These are phyloP conservation scores for Tremellales sp. DNA, from an alignment of 1,284 basidiomycete genomes.

Conservation along the genomic window DNA sequence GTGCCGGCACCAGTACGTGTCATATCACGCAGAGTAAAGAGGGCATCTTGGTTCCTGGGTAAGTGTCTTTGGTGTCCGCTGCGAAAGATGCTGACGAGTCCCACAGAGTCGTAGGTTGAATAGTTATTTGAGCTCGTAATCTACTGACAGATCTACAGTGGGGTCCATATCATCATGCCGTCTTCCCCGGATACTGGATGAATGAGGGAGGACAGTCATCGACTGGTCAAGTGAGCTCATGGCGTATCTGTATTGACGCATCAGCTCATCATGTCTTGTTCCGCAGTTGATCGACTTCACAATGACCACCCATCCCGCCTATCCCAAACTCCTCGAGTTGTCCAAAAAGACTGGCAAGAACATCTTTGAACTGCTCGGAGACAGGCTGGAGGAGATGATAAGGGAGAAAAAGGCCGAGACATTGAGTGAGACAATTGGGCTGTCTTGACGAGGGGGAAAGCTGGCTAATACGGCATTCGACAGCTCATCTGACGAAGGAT, in stretches of 20 bases:
- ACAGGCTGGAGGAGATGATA: constrained; percentile 66
- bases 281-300: constrained; percentile 85
- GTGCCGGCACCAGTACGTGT: constrained; percentile 94
- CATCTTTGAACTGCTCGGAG: constrained; percentile 62
- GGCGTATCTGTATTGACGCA: background rate
- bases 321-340: constrained; percentile 62
- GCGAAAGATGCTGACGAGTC: background rate
- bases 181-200: constrained; percentile 97
- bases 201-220: constrained; percentile 98
- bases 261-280: background rate
- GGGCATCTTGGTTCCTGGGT: constrained; percentile 80
- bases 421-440: constrained; percentile 49
- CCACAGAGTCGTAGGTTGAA: constrained; percentile 24
- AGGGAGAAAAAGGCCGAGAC: constrained; percentile 58
- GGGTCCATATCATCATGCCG: constrained; percentile 82
- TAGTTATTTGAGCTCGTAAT: no score
- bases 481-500: constrained; percentile 78
- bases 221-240: constrained; percentile 72
- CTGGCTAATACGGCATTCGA: constrained; percentile 1
- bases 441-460: background rate
- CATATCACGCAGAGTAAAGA: constrained; percentile 80
- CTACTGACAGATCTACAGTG: constrained; percentile 51
- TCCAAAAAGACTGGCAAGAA: constrained; percentile 50
- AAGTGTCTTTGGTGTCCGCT: constrained; percentile 8
- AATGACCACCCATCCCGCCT: constrained; percentile 86